Evolutionary conservation across 108 stramenopile species (phyloP).

Genomic region (Skeletonema grethae): DNA sequence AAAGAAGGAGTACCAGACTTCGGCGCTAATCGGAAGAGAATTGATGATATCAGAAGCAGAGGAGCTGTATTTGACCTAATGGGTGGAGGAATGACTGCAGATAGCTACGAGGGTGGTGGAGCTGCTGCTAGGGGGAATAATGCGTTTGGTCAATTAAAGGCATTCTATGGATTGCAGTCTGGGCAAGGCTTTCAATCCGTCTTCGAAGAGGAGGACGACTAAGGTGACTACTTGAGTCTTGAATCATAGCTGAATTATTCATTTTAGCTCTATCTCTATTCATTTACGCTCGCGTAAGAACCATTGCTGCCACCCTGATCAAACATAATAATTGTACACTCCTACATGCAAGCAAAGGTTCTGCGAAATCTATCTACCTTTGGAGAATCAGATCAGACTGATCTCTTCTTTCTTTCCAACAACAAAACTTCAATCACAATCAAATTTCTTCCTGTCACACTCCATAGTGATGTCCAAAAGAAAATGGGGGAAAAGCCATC

Average conservation of each 20-base stretch:
- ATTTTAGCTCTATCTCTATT: background rate
- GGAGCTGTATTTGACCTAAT: slow-evolving; percentile 77
- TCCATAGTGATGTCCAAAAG: background rate
- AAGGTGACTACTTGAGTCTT: background rate
- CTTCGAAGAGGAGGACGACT: slow-evolving; percentile 51
- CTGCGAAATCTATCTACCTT: background rate
- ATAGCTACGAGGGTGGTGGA: slow-evolving; percentile 48
- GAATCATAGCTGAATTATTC: background rate
- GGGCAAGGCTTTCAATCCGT: slow-evolving; percentile 81
- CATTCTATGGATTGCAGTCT: slow-evolving; percentile 84
- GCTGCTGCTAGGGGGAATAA: slow-evolving; percentile 49
- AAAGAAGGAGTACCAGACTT: slow-evolving; percentile 61
- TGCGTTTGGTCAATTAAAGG: slow-evolving; percentile 77
- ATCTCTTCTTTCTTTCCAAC: no score
- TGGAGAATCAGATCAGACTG: background rate
- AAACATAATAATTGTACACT: background rate
- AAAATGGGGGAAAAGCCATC: background rate
- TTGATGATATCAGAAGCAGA: slow-evolving; percentile 65
- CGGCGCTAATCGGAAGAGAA: slow-evolving; percentile 64
- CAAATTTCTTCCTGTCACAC: no score
- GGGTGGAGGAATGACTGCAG: slow-evolving; percentile 66
- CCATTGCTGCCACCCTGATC: background rate
- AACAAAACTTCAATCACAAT: no score
- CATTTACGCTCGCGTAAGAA: background rate
- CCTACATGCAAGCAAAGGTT: background rate